Evolutionary conservation across 805 yeast species (phyloP).

Genomic region (Candida mattraensis): DNA sequence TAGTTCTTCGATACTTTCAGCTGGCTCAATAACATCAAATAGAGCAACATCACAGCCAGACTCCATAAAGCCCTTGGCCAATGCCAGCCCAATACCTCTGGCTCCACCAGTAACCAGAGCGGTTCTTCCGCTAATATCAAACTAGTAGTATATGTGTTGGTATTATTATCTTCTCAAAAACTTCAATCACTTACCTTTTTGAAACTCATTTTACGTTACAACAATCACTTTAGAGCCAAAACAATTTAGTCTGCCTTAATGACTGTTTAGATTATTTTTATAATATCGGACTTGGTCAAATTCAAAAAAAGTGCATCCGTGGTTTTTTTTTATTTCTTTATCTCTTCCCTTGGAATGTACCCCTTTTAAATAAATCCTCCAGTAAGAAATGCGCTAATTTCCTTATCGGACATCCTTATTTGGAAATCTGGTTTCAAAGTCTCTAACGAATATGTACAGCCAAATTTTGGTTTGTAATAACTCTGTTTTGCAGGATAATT

Average conservation of each 20-base stretch:
- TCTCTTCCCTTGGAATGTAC: too few relatives aligned
- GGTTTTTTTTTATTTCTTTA: too few relatives aligned
- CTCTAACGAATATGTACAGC: conserved; percentile 33
- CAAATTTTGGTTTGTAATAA: conserved; percentile 38
- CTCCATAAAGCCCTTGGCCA: conserved; percentile 19
- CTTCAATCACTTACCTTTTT: conserved; percentile 3
- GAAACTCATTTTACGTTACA: conserved; percentile 1
- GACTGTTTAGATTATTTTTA: too few relatives aligned
- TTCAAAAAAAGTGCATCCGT: too few relatives aligned
- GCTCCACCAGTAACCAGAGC: conserved; percentile 21
- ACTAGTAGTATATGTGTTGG: conserved; percentile 2
- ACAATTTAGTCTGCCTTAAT: too few relatives aligned
- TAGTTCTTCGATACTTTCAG: background rate
- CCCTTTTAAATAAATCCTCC: too few relatives aligned
- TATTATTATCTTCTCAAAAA: too few relatives aligned
- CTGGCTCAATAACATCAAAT: background rate
- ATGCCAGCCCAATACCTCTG: conserved; percentile 21
- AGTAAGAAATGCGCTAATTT: too few relatives aligned
- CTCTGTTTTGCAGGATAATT: conserved; percentile 37
- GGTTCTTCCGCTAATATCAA: conserved; percentile 19
- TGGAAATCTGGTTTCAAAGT: too few relatives aligned
- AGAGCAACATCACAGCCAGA: conserved; percentile 19
- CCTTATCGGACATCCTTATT: too few relatives aligned
- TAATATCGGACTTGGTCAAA: too few relatives aligned
- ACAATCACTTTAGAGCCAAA: too few relatives aligned